phyloP scores from a whole-genome alignment of 441 rosid species.

The Melastoma candidum region DNA sequence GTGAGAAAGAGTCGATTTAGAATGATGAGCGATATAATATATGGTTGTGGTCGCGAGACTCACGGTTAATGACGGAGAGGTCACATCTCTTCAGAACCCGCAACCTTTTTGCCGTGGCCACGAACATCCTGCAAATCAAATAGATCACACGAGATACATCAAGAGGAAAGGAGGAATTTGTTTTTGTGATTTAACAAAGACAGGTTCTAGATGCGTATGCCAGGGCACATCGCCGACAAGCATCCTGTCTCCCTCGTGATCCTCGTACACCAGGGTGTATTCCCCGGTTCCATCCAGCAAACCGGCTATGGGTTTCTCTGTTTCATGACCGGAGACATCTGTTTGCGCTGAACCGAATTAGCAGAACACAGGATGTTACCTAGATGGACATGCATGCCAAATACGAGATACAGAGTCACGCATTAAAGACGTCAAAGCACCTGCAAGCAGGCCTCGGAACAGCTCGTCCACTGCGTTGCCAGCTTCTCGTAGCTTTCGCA shows the following conservation, averaged over 20 bases:
- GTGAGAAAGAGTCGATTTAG: background rate
- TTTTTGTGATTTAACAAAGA: conserved; percentile 10
- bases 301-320: conserved; percentile 16
- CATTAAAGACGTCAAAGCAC: conserved; percentile 19
- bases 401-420: too few species aligned
- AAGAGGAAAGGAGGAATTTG: background rate
- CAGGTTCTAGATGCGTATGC: conserved; percentile 32
- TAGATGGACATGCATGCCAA: too few species aligned
- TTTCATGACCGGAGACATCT: conserved; percentile 14
- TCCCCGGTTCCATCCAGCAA: conserved; percentile 21
- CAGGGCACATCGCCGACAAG: conserved; percentile 39
- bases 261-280: conserved; percentile 42
- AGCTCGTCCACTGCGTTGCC: conserved; percentile 72
- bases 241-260: conserved; percentile 42
- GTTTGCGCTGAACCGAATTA: conserved; percentile 10
- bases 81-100: conserved; percentile 67
- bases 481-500: conserved; percentile 68
- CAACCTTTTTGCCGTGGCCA: conserved; percentile 61
- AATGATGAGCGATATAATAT: too few species aligned
- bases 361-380: too few species aligned
- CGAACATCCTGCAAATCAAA: conserved; percentile 54
- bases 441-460: conserved; percentile 88
- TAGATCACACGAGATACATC: conserved; percentile 15
- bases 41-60: conserved; percentile 15
- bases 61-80: conserved; percentile 47